Evolutionary conservation across 495 filamentous ascomycete genomes (phyloP), one percentile per base, ranked within the genome.

Genomic region (Xylaria grammica): DNA sequence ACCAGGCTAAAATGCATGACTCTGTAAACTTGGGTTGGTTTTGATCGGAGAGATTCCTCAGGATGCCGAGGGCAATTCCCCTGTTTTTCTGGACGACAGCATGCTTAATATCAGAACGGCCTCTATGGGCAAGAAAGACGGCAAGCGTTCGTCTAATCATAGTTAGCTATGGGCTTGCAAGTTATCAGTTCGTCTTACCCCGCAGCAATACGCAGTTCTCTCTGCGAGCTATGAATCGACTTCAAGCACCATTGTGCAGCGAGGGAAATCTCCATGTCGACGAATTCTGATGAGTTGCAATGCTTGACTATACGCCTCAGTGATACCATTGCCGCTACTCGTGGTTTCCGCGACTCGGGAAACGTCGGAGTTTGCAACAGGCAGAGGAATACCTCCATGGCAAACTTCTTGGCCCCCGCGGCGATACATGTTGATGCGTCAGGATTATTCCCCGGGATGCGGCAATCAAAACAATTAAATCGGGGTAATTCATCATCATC

Each of bases 141-240:
- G 86, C 75, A 19, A 94, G 72, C 17, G 86, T 86, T 58, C 86
- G 83, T 10, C 91, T 92, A 71, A 67, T 24, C 27, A 19, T 48
- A 15, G 68, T 84, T 68, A 85, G 71, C 63, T 49, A 48, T 45
- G 36, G 29, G 69, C 66, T 32, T 32, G 36, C 6, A 36, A 46
- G 29, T 20, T 30, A 46, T 17, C 0, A 20, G 24, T 45, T 15
- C 19, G 15, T 56, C 77, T 67, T 75, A 89, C 81, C 86, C 91
- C 67, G 93, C 90, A 27, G 89, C 90, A 71, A 97, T 84, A 13
- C 95, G 88, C 53, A 98, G 79, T 70, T 98, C 95, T 71, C 95
- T 86, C 24, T 90, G 75, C 7, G 94, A 94, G 72, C 93, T 97
- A 51, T 86, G 85, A 22, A 97, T 78, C 2, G 90, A 92, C 60